Percentiles rank a stretch among this genome's conserved stretches.
Conservation (phyloP, 192 early-diverging fungal species). For the Chytriomyces sp. region DNA sequence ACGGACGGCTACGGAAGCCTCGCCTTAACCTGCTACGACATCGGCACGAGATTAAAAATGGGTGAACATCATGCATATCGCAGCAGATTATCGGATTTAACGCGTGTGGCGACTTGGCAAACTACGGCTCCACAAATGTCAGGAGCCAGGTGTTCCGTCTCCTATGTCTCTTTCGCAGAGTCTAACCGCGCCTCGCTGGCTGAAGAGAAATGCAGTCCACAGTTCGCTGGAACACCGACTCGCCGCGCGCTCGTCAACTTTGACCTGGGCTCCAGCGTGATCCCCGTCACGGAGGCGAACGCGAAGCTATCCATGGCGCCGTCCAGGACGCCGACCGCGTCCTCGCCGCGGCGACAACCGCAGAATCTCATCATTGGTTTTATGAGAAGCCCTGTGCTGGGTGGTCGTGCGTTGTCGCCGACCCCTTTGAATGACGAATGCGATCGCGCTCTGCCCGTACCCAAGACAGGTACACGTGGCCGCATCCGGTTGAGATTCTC, state of each 20-base stretch:
- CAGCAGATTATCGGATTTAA: slow-evolving; percentile 87
- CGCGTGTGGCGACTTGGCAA: slow-evolving; percentile 69
- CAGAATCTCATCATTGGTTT: slow-evolving; percentile 18
- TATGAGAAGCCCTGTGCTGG: background rate
- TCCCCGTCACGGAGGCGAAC: background rate
- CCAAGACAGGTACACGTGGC: slow-evolving; percentile 51
- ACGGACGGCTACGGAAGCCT: slow-evolving; percentile 81
- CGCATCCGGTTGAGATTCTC: slow-evolving; percentile 58
- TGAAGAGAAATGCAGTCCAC: no score
- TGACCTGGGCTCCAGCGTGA: slow-evolving; percentile 1
- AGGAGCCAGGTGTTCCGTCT: no score
- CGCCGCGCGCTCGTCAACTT: background rate
- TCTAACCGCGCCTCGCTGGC: no score
- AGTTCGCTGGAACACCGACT: background rate
- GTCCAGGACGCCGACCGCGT: slow-evolving; percentile 1
- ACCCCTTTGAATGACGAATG: background rate
- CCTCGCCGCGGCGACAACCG: slow-evolving; percentile 12
- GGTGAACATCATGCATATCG: slow-evolving; percentile 85
- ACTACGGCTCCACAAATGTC: slow-evolving; percentile 78
- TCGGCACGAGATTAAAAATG: slow-evolving; percentile 88
- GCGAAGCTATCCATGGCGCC: no score
- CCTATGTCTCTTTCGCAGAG: no score
- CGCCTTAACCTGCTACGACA: slow-evolving; percentile 84
- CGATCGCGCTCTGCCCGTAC: background rate
- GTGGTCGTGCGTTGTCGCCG: background rate